Evolutionary conservation across 306 rosid genomes (phyloP), one percentile per base, ranked within the genome.

Genomic region (Benincasa hispida): DNA sequence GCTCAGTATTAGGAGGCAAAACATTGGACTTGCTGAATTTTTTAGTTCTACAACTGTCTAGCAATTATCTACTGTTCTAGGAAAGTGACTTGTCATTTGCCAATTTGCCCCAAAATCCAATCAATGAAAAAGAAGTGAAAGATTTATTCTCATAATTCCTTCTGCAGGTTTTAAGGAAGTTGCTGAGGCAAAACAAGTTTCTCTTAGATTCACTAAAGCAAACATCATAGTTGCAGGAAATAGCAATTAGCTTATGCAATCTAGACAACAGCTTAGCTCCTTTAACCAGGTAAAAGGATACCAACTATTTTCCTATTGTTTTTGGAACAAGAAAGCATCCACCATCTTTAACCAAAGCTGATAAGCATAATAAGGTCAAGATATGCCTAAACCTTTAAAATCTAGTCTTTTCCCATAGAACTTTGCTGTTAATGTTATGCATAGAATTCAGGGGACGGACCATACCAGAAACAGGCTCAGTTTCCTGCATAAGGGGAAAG

Each of bases 51-150:
- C 5, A 56, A 34, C 78, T 56, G 5, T 34, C 63, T 35, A 74
- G 51, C 63, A 74, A 75, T 42, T 75, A 32, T 78, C 79, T 81
- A 85, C 83, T 78, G 83, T 84, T 73, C 41, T 77, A 67, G 72
- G 94, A 92, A 83, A 85, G 82, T 54, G 94, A 88, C 91, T 78
- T 72, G 79, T 75, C 78, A 58, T 81, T 45, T 24, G 32, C 55
- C 21, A 21, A 84, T 63, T 74, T 86, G 91, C 88, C 87, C 88
- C 82, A 87, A 80, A 88, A 82, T 55, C 56, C 85, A 77, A 83
- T 59, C 88, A 87, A 69, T 21, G 84, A 89, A 59, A 82, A 75
- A 72, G 89, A 89, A 82, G 76, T 42, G 56, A 74, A 82, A 74
- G 67, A 73, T 73, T 14, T 55, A 15, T 37, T 70, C 78, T 81